phyloP scores from a whole-genome alignment of 1,284 basidiomycete species.

The Chiua sp. region DNA sequence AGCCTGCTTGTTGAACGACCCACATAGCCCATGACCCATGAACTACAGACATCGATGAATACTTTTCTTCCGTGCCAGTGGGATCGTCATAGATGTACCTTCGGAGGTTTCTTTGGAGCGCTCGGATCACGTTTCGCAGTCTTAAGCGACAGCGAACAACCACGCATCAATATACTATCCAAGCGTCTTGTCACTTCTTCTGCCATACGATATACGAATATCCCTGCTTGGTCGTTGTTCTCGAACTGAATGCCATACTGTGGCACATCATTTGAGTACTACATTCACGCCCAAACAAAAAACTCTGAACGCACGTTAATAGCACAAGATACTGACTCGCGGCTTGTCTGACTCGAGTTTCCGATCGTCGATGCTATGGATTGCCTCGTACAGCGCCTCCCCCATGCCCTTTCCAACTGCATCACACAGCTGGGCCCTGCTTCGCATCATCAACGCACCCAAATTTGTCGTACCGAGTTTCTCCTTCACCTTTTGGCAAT shows the following conservation, averaged over 20 bases:
- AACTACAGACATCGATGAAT: slow-evolving; percentile 57
- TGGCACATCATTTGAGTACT: no score
- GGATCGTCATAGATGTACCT: slow-evolving; percentile 53
- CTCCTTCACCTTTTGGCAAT: slow-evolving; percentile 73
- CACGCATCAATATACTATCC: slow-evolving; percentile 68
- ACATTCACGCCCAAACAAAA: not conserved
- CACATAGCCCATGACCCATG: slow-evolving; percentile 91
- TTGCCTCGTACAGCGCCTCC: slow-evolving; percentile 82
- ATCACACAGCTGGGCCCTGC: slow-evolving; percentile 68
- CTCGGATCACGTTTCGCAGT: slow-evolving; percentile 88
- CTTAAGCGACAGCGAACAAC: slow-evolving; percentile 82
- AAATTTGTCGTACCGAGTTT: slow-evolving; percentile 79
- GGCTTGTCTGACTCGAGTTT: slow-evolving; percentile 84
- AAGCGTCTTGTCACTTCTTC: slow-evolving; percentile 78
- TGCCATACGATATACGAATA: slow-evolving; percentile 78
- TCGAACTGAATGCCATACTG: slow-evolving; percentile 97
- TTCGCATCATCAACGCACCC: slow-evolving; percentile 67
- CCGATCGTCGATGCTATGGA: slow-evolving; percentile 84
- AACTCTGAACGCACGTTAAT: slow-evolving; percentile 76
- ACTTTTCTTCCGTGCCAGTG: not conserved
- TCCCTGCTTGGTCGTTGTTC: slow-evolving; percentile 79
- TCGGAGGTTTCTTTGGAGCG: slow-evolving; percentile 92
- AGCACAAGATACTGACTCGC: slow-evolving; percentile 88
- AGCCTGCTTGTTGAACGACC: slow-evolving; percentile 80
- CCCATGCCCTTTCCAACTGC: slow-evolving; percentile 85